Evolutionary conservation across 176 grass and related monocot species (phyloP).

Genomic region (Raddia distichophylla): DNA sequence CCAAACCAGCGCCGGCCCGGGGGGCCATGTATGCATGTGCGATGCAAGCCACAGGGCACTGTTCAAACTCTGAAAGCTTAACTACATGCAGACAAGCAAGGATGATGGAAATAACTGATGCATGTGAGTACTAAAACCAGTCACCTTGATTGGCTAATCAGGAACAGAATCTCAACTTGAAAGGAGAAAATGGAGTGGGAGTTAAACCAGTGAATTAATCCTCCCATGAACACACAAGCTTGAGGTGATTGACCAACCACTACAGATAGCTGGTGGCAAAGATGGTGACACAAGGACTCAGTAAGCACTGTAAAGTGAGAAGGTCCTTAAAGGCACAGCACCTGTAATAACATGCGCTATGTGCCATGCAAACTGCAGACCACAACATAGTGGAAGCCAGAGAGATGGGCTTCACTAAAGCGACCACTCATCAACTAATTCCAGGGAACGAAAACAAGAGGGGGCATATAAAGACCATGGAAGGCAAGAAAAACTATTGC

Average conservation of each 20-base stretch:
- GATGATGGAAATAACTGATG: constrained; percentile 22
- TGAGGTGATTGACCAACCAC: constrained; percentile 49
- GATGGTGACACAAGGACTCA: constrained; percentile 16
- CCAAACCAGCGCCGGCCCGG: constrained; percentile 35
- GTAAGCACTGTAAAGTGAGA: constrained; percentile 41
- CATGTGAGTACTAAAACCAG: constrained; percentile 32
- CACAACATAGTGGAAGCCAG: constrained; percentile 35
- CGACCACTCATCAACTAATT: constrained; percentile 17
- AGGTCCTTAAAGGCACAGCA: constrained; percentile 31
- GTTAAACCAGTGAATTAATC: background rate
- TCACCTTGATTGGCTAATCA: background rate
- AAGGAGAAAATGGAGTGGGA: constrained; percentile 21
- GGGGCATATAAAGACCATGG: background rate
- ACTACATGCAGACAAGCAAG: constrained; percentile 36
- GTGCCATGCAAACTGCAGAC: constrained; percentile 45
- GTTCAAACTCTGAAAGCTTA: constrained; percentile 26
- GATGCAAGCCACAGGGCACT: constrained; percentile 15
- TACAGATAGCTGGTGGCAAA: constrained; percentile 9
- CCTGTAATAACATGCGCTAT: constrained; percentile 31
- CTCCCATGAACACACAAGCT: constrained; percentile 16
- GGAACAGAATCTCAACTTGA: constrained; percentile 26
- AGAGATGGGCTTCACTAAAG: constrained; percentile 29
- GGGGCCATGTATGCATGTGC: constrained; percentile 43
- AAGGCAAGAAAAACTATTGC: constrained; percentile 9
- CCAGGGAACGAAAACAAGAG: background rate